Evolutionary conservation across 345 rosid species (phyloP).

Genomic region (Sonneratia alba): DNA sequence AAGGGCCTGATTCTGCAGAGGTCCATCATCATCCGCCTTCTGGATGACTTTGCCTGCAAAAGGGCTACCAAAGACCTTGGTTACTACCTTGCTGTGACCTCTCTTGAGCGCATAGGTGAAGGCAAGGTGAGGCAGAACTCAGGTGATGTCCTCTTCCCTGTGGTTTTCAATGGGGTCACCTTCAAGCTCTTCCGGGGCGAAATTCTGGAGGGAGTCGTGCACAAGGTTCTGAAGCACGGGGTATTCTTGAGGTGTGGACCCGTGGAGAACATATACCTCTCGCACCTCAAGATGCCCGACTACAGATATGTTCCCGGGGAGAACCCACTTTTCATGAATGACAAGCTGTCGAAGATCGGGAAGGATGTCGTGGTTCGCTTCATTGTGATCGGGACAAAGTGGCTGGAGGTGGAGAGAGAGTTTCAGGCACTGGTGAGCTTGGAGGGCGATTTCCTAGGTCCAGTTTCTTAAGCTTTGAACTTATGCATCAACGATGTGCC

Average conservation of each 20-base stretch:
- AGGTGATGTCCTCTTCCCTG: constrained; percentile 77
- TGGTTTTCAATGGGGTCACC: constrained; percentile 54
- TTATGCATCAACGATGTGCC: too few relatives aligned
- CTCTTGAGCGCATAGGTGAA: constrained; percentile 53
- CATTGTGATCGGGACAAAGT: constrained; percentile 62
- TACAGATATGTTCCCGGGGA: constrained; percentile 58
- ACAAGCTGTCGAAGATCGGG: constrained; percentile 48
- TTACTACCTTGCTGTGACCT: constrained; percentile 49
- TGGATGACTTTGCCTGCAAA: constrained; percentile 54
- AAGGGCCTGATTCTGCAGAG: constrained; percentile 65
- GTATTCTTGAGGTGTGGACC: constrained; percentile 76
- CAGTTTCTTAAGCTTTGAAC: constrained; percentile 22
- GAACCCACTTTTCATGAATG: constrained; percentile 56
- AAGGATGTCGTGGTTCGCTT: constrained; percentile 43
- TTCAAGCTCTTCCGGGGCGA: constrained; percentile 83
- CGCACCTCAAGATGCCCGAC: constrained; percentile 49
- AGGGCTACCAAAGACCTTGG: constrained; percentile 70
- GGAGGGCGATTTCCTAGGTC: constrained; percentile 76
- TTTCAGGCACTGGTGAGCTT: constrained; percentile 75
- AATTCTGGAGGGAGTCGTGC: constrained; percentile 55
- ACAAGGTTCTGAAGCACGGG: constrained; percentile 77
- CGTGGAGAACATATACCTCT: constrained; percentile 46
- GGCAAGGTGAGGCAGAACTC: constrained; percentile 60
- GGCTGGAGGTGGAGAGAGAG: constrained; percentile 79
- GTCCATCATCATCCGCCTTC: constrained; percentile 41